A percentile compares a stretch with the other conserved stretches of the same genome.
Evolutionary conservation across 805 yeast genomes (phyloP).

Genomic region (Diddensiella caesifluorescens): DNA sequence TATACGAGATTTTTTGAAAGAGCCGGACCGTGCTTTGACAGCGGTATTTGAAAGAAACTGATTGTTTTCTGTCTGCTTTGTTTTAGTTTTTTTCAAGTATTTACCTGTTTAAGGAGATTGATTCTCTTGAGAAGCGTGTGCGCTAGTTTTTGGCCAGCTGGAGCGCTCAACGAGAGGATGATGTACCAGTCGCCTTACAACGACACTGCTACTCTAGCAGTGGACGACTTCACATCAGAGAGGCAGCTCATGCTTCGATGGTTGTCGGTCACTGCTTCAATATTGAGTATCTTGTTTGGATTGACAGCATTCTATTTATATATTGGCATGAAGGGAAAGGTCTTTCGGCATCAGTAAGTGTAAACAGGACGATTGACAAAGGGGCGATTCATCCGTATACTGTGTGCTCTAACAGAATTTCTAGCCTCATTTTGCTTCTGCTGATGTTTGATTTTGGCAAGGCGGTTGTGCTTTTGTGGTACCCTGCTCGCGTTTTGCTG

Average conservation of each 20-base stretch:
- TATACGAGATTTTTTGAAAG: too few relatives aligned
- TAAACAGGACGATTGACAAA: constrained; percentile 43
- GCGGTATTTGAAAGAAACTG: too few relatives aligned
- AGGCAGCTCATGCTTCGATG: constrained; percentile 31
- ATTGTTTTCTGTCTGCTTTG: background rate
- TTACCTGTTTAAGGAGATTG: background rate
- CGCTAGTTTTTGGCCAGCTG: background rate
- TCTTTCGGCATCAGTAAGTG: constrained; percentile 29
- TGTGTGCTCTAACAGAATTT: background rate
- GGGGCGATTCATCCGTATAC: too few relatives aligned
- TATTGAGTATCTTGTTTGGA: constrained; percentile 49
- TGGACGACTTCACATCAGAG: constrained; percentile 19
- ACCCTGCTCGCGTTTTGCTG: constrained; percentile 54
- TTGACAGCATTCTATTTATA: constrained; percentile 54
- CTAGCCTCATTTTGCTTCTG: constrained; percentile 52
- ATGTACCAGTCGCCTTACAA: too few relatives aligned
- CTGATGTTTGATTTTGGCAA: constrained; percentile 71
- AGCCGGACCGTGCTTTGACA: too few relatives aligned
- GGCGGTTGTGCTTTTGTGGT: constrained; percentile 61
- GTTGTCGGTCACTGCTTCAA: constrained; percentile 45
- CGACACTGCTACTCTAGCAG: constrained; percentile 12
- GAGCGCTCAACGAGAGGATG: too few relatives aligned
- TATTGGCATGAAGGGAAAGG: constrained; percentile 24
- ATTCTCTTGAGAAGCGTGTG: background rate
- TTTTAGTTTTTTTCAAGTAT: background rate